Conservation (phyloP, 495 filamentous ascomycete species). For the Aspergillus bertholletiae region DNA sequence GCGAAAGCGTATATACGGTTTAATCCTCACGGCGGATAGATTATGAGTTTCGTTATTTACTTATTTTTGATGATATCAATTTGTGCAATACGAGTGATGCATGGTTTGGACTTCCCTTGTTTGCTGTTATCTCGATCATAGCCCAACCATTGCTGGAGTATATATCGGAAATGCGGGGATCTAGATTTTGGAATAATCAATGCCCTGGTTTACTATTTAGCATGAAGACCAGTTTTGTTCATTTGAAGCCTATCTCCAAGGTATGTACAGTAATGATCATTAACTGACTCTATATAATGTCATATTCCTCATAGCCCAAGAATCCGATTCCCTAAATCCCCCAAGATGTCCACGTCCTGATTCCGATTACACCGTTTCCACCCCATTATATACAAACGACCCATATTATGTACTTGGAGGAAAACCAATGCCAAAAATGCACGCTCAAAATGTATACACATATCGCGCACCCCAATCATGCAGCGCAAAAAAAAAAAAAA, state of each 20-base stretch:
- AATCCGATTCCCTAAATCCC: not conserved
- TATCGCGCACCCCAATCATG: not conserved
- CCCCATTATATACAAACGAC: not conserved
- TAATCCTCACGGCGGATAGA: slow-evolving; percentile 19
- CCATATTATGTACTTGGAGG: not conserved
- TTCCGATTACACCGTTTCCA: not conserved
- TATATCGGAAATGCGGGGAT: not conserved
- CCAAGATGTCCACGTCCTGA: not conserved
- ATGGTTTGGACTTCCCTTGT: not conserved
- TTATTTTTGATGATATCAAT: slow-evolving; percentile 11
- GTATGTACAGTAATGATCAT: not conserved
- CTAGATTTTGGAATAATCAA: not conserved
- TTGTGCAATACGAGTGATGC: slow-evolving; percentile 6
- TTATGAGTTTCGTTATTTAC: slow-evolving; percentile 13
- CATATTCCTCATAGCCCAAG: not conserved
- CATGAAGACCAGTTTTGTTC: no score
- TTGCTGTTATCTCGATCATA: slow-evolving; percentile 8
- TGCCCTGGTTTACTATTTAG: not conserved
- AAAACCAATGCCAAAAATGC: not conserved
- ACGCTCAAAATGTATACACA: not conserved
- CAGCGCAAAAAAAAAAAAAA: no score
- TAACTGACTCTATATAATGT: not conserved
- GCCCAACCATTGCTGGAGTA: not conserved
- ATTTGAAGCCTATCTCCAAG: no score
- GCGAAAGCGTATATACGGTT: slow-evolving; percentile 4